Conservation (phyloP, 495 filamentous ascomycete species). For the Aspergillus carlsbadensis region DNA sequence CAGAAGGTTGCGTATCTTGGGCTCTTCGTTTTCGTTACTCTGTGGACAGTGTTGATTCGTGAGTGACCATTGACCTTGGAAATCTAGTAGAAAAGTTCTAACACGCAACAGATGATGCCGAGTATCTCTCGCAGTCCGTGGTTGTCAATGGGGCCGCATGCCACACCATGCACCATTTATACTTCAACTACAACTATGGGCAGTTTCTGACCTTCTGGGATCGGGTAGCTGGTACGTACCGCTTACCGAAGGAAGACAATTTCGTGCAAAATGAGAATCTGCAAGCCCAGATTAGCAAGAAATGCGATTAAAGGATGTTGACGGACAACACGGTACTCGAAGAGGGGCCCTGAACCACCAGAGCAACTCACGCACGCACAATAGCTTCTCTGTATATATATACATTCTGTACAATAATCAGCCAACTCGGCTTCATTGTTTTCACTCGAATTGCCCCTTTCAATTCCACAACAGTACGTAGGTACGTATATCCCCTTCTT, state of each 20-base stretch:
- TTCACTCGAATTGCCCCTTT: too few species aligned
- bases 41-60: slow-evolving; percentile 94
- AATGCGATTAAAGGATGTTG: slow-evolving; percentile 43
- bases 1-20: slow-evolving; percentile 84
- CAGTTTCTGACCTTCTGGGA: slow-evolving; percentile 96
- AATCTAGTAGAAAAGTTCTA: neutral
- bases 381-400: too few species aligned
- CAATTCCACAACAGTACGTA: neutral
- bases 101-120: slow-evolving; percentile 67
- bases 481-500: neutral
- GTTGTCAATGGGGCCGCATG: slow-evolving; percentile 92
- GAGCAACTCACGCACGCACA: too few species aligned
- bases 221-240: slow-evolving; percentile 79
- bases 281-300: slow-evolving; percentile 48
- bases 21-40: slow-evolving; percentile 85
- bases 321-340: too few species aligned
- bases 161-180: slow-evolving; percentile 91
- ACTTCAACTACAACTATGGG: slow-evolving; percentile 98
- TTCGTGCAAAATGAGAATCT: slow-evolving; percentile 51
- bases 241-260: slow-evolving; percentile 59
- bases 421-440: too few species aligned
- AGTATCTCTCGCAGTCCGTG: slow-evolving; percentile 77
- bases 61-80: slow-evolving; percentile 13
- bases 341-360: too few species aligned
- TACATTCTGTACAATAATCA: too few species aligned